Evolutionary conservation across 352 stramenopile genomes (phyloP), one percentile per base, ranked within the genome.

Genomic region (Pythium sukuiense): DNA sequence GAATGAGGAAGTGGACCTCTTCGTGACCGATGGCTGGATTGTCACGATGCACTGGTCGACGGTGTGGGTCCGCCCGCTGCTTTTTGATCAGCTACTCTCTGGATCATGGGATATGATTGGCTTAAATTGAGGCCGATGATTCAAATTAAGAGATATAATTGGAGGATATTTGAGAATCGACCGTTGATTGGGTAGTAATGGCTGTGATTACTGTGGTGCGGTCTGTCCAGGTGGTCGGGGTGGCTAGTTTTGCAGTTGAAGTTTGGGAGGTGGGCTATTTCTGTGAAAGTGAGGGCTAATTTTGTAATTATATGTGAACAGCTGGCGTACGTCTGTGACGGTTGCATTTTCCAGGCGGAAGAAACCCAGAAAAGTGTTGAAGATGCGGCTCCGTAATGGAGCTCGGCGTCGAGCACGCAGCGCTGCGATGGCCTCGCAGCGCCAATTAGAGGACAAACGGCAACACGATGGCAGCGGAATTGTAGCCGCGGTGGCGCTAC

Each of bases 321-420:
- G n/a, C n/a, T 55, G 35, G 8, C 18, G 30, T 18, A 30, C 16
- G 1, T 56, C 57, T 55, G 32, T 20, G 45, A 52, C 45, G 20
- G 45, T 52, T 52, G 45, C 45, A 52, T 52, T 52, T 52, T 52
- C 45, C 20, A 52, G 45, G n/a, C 29, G 45, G n/a, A 52, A 52
- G 45, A 52, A 52, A 52, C 45, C 45, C 45, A 52, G 29, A 49
- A 37, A 53, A 27, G 11, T 6, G 12, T 8, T 37, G 39, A 65
- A 54, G 11, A 71, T 71, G 65, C 65, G 65, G 0, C 53, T 71
- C 6, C 50, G 65, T 32, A 71, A 71, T 56, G 52, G 62, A 54
- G 18, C 46, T 30, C 65, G 65, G 35, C 55, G 65, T 13, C 55
- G 59, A 30, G 55, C 55, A 26, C 24, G 32, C 14, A 26, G 18